These are phyloP conservation scores for Microbotryomycetes sp. DNA, from an alignment of 1,284 basidiomycete genomes.

Conservation along the genomic window DNA sequence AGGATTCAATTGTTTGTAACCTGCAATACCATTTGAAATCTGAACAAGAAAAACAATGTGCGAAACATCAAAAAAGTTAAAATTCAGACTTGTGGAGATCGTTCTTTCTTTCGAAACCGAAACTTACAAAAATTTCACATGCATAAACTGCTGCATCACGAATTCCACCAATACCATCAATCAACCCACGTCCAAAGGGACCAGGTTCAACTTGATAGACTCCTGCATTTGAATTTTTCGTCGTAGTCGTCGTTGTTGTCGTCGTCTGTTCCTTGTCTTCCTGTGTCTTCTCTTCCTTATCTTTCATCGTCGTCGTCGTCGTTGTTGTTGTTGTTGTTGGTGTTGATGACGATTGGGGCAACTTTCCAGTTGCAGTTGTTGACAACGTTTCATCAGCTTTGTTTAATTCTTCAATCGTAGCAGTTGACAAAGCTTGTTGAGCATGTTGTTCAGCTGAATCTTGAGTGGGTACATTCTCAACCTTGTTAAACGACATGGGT, in stretches of 20 bases:
- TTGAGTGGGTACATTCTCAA: neutral
- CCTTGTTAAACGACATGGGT: neutral
- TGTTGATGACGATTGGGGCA: neutral
- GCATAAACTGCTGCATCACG: conserved; percentile 43
- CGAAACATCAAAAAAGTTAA: neutral
- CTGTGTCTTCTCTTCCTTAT: neutral
- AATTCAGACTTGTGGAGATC: neutral
- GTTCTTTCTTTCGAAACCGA: neutral
- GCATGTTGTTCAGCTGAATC: conserved; percentile 5
- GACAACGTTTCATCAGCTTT: neutral
- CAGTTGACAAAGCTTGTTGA: neutral
- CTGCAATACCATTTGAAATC: conserved; percentile 34
- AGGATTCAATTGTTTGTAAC: conserved; percentile 35
- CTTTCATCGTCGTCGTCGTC: neutral
- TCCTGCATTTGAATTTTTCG: conserved; percentile 15
- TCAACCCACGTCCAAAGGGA: conserved; percentile 42
- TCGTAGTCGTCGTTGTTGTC: neutral
- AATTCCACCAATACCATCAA: conserved; percentile 46
- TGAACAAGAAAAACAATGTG: neutral
- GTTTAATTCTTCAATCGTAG: neutral
- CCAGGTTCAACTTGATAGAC: conserved; percentile 22
- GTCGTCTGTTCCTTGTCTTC: neutral
- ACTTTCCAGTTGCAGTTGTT: neutral
- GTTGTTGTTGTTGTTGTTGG: neutral
- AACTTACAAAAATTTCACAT: conserved; percentile 35